Evolutionary conservation across 2,329 filamentous ascomycete species (phyloP).

Genomic region (Pyricularia pennisetigena): DNA sequence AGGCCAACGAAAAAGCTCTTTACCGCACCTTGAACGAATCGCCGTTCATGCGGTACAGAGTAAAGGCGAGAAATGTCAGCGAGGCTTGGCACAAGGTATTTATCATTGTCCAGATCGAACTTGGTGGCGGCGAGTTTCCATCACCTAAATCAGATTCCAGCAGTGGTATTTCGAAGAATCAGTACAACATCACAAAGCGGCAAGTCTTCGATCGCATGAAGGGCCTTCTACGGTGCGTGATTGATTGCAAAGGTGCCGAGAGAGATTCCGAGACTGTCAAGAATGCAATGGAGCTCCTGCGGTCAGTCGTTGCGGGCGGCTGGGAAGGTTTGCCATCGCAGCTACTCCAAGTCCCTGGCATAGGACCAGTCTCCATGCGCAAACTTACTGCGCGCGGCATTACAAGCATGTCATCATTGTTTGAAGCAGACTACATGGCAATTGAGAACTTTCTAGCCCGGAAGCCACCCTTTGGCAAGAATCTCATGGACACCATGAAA

Average conservation of each 20-base stretch:
- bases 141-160: slow-evolving; percentile 43
- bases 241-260: slow-evolving; percentile 64
- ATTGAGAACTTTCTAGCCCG: slow-evolving; percentile 71
- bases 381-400: slow-evolving; percentile 67
- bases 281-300: slow-evolving; percentile 65
- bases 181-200: slow-evolving; percentile 50
- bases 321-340: slow-evolving; percentile 81
- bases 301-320: slow-evolving; percentile 61
- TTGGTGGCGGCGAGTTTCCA: slow-evolving; percentile 54
- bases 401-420: slow-evolving; percentile 60
- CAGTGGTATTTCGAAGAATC: slow-evolving; percentile 39
- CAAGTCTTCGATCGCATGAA: slow-evolving; percentile 59
- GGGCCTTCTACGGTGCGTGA: slow-evolving; percentile 62
- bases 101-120: slow-evolving; percentile 64
- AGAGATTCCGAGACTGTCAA: slow-evolving; percentile 42
- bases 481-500: slow-evolving; percentile 52
- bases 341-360: slow-evolving; percentile 70
- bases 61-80: slow-evolving; percentile 53
- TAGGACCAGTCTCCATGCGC: slow-evolving; percentile 66
- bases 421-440: slow-evolving; percentile 52
- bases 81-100: slow-evolving; percentile 65
- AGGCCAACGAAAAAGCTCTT: slow-evolving; percentile 54
- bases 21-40: slow-evolving; percentile 67
- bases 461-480: slow-evolving; percentile 74
- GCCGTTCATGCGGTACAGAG: slow-evolving; percentile 56